Evolutionary conservation across 1,284 basidiomycete species (phyloP).

Genomic region (Calocybe gambosa): DNA sequence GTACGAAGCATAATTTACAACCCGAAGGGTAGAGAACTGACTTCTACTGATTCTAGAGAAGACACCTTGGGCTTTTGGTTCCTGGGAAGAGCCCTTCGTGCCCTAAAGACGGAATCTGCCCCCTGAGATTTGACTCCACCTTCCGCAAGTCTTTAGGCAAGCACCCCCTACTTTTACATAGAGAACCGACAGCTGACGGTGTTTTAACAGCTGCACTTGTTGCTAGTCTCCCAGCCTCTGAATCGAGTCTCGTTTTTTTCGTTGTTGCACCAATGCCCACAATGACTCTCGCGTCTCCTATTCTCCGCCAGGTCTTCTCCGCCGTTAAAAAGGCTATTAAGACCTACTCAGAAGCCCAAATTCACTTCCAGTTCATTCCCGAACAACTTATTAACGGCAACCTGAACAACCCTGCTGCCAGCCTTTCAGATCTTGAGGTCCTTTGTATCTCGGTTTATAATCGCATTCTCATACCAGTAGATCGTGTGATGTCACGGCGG

Average conservation of each 20-base stretch:
- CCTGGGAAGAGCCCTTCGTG: slow-evolving; percentile 44
- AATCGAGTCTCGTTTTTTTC: slow-evolving; percentile 55
- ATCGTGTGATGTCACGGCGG: slow-evolving; percentile 51
- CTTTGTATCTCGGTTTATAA: slow-evolving; percentile 65
- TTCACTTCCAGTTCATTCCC: slow-evolving; percentile 66
- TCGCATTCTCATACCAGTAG: slow-evolving; percentile 54
- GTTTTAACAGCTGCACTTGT: slow-evolving; percentile 44
- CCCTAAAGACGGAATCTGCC: slow-evolving; percentile 48
- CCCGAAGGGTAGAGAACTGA: background rate
- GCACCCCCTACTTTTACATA: slow-evolving; percentile 12
- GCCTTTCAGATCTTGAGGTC: slow-evolving; percentile 35
- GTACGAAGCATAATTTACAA: slow-evolving; percentile 33
- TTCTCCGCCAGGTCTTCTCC: slow-evolving; percentile 60
- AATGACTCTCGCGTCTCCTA: slow-evolving; percentile 52
- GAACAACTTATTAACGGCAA: slow-evolving; percentile 46
- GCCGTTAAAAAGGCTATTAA: slow-evolving; percentile 50
- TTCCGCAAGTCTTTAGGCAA: slow-evolving; percentile 60
- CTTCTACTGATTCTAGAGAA: slow-evolving; percentile 36
- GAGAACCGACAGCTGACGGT: background rate
- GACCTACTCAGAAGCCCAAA: slow-evolving; percentile 35
- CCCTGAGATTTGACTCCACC: slow-evolving; percentile 54
- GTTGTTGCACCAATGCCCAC: slow-evolving; percentile 54
- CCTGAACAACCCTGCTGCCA: slow-evolving; percentile 32
- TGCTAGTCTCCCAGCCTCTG: slow-evolving; percentile 33
- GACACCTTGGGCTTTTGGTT: slow-evolving; percentile 51